Conservation (phyloP, 179 eudicot species). For the Patellifolia procumbens region DNA sequence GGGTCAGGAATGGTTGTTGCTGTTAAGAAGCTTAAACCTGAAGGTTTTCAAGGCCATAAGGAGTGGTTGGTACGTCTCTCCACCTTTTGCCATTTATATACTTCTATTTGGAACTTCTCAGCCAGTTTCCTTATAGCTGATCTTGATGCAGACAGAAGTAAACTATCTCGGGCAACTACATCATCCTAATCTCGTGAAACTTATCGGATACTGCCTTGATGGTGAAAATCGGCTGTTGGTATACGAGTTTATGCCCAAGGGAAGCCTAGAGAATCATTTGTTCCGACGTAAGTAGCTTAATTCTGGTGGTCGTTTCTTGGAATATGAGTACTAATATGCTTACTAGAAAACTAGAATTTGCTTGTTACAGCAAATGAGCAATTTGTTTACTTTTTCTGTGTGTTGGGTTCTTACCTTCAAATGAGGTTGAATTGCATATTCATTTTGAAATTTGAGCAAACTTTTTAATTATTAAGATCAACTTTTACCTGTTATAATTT, state of each 20-base stretch:
- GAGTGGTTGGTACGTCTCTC: constrained; percentile 89
- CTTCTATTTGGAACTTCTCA: neutral
- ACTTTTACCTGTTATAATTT: neutral
- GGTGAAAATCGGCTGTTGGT: constrained; percentile 87
- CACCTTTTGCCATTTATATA: neutral
- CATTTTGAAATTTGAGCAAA: neutral
- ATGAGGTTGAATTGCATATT: neutral
- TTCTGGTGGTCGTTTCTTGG: neutral
- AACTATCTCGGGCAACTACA: constrained; percentile 78
- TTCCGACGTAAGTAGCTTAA: constrained; percentile 64
- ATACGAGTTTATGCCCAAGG: constrained; percentile 84
- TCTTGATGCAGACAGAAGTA: constrained; percentile 76
- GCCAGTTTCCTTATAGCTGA: constrained; percentile 14
- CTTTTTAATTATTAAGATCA: neutral
- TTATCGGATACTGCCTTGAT: constrained; percentile 83
- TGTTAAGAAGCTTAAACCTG: constrained; percentile 89
- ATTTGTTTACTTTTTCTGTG: neutral
- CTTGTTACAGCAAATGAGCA: neutral
- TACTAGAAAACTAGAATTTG: neutral
- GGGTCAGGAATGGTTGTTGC: constrained; percentile 90
- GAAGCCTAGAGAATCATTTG: constrained; percentile 93
- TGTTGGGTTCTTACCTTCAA: neutral
- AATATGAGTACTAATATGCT: neutral
- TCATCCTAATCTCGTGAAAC: constrained; percentile 84
- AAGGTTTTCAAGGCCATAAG: constrained; percentile 91